Evolutionary conservation across 805 yeast genomes (phyloP), one percentile per base, ranked within the genome.

Genomic region (Nakazawaea molendinolei): DNA sequence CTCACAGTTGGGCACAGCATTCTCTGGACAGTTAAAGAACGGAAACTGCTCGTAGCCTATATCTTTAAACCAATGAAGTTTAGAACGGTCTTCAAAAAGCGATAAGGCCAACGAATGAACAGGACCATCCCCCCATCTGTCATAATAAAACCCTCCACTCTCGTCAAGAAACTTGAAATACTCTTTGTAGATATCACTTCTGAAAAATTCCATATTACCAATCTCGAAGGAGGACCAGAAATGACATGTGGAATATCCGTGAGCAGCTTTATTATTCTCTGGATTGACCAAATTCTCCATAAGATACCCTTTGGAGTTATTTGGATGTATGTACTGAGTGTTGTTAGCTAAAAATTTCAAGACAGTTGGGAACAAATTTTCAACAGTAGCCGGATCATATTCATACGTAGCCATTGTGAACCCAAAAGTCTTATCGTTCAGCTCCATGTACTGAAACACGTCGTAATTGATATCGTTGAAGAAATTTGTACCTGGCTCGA

Each of bases 201-300:
- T 65, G 76, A 85, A 86, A 51, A 86, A 76, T 36, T 76, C 70
- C 60, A 87, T 67, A 40, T 71, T 69, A 9, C 80, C 95, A 45
- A 86, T 73, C 57, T 86, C 95, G 53, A 87, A 84, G 61, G 79
- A 80, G 28, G 89, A 74, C 89, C 94, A 84, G 68, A 84, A 83
- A 57, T 86, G 95, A 55, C 96, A 86, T 40, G 79, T 71, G 53
- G 87, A 86, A 61, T 83, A 87, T 12, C 74, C 74, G 14, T 60
- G 51, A 1, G 73, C 63, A 3, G 43, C 48, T n/a, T 53, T 49
- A 38, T 56, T 63, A 44, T 65, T 69, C 5, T 54, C 50, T 9
- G 77, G 76, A 63, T 41, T 71, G 69, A 42, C 90, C 86, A 31
- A 63, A 58, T 58, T 83, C 85, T 77, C 76, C 16, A 86, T 76